Base-by-base conservation (phyloP, 495 filamentous ascomycete species). In the Lineolata rhizophorae region DNA sequence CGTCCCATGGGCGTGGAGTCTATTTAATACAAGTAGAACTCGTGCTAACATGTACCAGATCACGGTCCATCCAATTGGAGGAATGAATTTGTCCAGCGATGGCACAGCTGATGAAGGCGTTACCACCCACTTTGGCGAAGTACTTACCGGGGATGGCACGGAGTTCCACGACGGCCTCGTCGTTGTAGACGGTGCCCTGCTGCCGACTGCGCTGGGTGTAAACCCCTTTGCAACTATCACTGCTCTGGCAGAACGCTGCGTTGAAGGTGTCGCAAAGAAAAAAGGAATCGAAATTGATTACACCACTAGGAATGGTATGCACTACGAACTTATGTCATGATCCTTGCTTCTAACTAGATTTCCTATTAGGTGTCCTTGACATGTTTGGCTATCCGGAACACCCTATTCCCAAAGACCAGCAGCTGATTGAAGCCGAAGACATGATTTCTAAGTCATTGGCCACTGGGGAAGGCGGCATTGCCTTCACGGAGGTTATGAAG, bases 191-290 rank as follows among this genome's bases (percentile, higher is more conserved):
- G 68, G 48, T 17, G 58, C 69, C n/a, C 48, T 68, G 1, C 61
- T 79, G 35, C 70, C 72, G 1, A 65, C 64, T 20, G 58, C 67
- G n/a, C 49, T 77, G 9, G 68, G 68, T 18, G 66, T 67, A 9
- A 77, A 77, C 41, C 70, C 70, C n/a, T 64, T 74, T 35, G 73
- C 68, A 11, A 79, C 71, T 2, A 75, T 76, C 22, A 61, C 71
- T 0, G 70, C 72, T 13, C 55, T 79, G 16, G 67, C 72, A 0
- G 70, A 76, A 48, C 57, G 72, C 19, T 64, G 61, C 0, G 55
- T 76, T 6, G 61, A 64, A 31, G 46, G 50, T 2, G 58, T 67
- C 28, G 50, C 55, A 4, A 36, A 44, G 35, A 46, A 51, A 21
- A 34, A 54, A 9, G 40, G 44, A 1, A 53, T 67, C 18, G 36